Percentiles rank a stretch among this genome's conserved stretches.
Evolutionary conservation across 805 yeast species (phyloP).

Genomic region (Saccharomyces mikatae): DNA sequence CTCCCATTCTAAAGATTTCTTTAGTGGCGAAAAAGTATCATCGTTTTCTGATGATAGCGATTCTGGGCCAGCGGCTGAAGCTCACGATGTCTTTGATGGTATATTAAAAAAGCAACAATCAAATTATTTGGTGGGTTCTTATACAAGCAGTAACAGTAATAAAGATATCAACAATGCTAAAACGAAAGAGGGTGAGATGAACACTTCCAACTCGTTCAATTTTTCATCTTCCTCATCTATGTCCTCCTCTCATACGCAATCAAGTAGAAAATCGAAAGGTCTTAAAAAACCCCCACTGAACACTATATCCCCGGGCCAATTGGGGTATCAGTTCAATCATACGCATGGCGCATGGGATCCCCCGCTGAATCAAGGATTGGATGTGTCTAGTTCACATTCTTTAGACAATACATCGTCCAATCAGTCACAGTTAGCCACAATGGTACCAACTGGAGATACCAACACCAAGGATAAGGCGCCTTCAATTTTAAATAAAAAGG

Average conservation of each 20-base stretch:
- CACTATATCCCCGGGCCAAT: slow-evolving; percentile 8
- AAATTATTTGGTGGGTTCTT: background rate
- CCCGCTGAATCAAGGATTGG: slow-evolving; percentile 5
- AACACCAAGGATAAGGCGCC: background rate
- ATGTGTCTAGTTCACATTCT: slow-evolving; percentile 8
- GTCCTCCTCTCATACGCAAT: background rate
- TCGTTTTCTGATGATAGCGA: slow-evolving; percentile 13
- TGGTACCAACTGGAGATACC: background rate
- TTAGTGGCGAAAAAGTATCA: background rate
- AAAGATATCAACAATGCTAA: background rate
- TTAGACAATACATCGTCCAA: background rate
- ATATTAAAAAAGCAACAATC: slow-evolving; percentile 16
- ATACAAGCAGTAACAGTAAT: background rate
- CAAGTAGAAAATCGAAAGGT: background rate
- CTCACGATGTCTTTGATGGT: slow-evolving; percentile 23
- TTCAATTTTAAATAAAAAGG: background rate
- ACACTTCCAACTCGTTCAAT: background rate
- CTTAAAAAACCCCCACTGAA: slow-evolving; percentile 1
- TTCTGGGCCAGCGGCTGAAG: slow-evolving; percentile 25
- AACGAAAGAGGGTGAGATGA: background rate
- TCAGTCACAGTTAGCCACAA: background rate
- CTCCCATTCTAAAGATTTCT: background rate
- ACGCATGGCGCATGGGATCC: slow-evolving; percentile 8
- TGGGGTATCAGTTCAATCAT: slow-evolving; percentile 8
- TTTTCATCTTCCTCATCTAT: background rate